A percentile compares a stretch with the other conserved stretches of the same genome.
Evolutionary conservation across 352 stramenopile species (phyloP).

Genomic region (Blastocystis sp.): DNA sequence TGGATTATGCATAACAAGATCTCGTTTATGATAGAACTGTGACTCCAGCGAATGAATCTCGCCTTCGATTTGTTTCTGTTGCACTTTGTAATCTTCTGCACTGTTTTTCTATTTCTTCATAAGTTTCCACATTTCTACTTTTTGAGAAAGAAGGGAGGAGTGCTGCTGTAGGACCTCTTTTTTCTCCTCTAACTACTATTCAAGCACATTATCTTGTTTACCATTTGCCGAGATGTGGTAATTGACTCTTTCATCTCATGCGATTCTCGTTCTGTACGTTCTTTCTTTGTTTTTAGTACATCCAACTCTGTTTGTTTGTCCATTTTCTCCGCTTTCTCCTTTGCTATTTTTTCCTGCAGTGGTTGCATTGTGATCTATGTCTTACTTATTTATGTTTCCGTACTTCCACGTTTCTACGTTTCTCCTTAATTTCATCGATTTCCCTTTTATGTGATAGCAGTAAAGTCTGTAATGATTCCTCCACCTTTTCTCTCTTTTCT

Average conservation of each 20-base stretch:
- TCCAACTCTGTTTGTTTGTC: constrained; percentile 67
- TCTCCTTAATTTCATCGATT: constrained; percentile 70
- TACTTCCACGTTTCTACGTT: constrained; percentile 70
- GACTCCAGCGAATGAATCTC: not conserved
- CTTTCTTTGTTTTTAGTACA: not conserved
- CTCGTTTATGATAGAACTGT: not conserved
- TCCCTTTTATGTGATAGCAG: constrained; percentile 69
- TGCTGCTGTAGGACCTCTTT: constrained; percentile 46
- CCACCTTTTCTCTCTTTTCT: constrained; percentile 56
- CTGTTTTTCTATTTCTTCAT: not conserved
- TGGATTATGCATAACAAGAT: not conserved
- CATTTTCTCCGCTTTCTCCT: constrained; percentile 64
- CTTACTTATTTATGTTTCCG: constrained; percentile 67
- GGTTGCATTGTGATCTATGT: constrained; percentile 70
- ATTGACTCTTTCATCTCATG: too few relatives aligned
- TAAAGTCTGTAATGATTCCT: constrained; percentile 70
- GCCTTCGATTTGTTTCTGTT: not conserved
- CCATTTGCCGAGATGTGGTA: too few relatives aligned
- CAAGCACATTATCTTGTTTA: not conserved
- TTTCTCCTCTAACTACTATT: not conserved
- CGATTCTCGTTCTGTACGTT: too few relatives aligned
- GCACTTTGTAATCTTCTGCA: not conserved
- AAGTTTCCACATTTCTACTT: not conserved
- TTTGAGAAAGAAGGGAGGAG: not conserved
- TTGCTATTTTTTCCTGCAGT: constrained; percentile 62